Conservation (phyloP, 1,139 yeast genomes). For the Scheffersomyces parashehatae region DNA sequence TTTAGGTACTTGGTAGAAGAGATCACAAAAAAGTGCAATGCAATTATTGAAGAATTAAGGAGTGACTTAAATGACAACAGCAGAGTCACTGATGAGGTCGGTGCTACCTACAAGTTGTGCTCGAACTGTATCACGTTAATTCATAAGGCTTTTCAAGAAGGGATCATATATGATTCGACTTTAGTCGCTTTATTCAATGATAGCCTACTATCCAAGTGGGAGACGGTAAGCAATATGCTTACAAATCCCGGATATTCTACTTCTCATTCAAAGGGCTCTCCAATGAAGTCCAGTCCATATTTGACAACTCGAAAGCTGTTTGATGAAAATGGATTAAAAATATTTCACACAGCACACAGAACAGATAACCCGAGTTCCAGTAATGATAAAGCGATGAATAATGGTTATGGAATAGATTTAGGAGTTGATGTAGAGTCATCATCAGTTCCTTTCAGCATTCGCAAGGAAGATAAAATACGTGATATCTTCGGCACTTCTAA, state of each 20-base stretch:
- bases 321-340: slow-evolving; percentile 17
- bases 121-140: slow-evolving; percentile 34
- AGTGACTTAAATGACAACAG: not conserved
- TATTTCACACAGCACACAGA: slow-evolving; percentile 15
- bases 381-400: slow-evolving; percentile 1
- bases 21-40: slow-evolving; percentile 28
- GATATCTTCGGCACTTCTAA: slow-evolving; percentile 17
- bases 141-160: slow-evolving; percentile 33
- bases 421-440: slow-evolving; percentile 34
- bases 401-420: slow-evolving; percentile 38
- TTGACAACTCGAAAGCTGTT: not conserved
- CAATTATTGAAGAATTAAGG: slow-evolving; percentile 25
- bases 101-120: slow-evolving; percentile 30
- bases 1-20: slow-evolving; percentile 47
- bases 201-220: slow-evolving; percentile 33
- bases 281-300: not conserved
- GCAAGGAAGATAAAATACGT: slow-evolving; percentile 30
- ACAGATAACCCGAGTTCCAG: not conserved
- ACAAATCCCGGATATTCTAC: not conserved
- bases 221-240: slow-evolving; percentile 23
- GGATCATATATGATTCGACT: slow-evolving; percentile 19
- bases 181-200: slow-evolving; percentile 25
- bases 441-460: slow-evolving; percentile 35
- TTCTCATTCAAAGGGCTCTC: not conserved
- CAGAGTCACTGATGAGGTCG: slow-evolving; percentile 13